Conservation (phyloP, 2,329 filamentous ascomycete genomes). For the Mycocentrospora acerina region DNA sequence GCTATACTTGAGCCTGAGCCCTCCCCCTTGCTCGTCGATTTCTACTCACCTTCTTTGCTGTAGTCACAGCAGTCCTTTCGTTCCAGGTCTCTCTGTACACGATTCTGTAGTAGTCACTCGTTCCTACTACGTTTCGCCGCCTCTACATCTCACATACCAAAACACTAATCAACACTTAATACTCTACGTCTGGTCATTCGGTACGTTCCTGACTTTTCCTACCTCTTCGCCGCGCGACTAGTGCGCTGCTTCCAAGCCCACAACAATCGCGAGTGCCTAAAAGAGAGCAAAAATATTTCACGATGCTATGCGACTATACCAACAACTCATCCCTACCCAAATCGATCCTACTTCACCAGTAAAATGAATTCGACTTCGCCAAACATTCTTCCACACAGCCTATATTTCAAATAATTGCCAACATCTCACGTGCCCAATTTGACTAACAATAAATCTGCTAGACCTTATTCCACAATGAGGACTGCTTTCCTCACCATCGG, state of each 20-base stretch:
- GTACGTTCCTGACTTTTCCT: constrained; percentile 12
- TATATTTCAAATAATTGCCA: no score
- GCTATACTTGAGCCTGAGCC: constrained; percentile 22
- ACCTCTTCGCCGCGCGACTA: no score
- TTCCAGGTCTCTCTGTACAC: constrained; percentile 15
- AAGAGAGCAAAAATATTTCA: no score
- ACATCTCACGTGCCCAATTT: no score
- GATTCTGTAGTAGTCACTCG: constrained; percentile 26
- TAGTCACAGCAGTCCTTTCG: constrained; percentile 23
- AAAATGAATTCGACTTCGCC: no score
- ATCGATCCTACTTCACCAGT: no score
- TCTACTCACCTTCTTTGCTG: constrained; percentile 22
- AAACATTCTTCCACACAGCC: no score
- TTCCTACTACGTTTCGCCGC: constrained; percentile 15
- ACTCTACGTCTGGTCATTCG: constrained; percentile 1
- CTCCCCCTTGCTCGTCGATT: constrained; percentile 8
- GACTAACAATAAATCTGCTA: no score
- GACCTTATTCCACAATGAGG: constrained; percentile 28
- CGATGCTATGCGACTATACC: no score
- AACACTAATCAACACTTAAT: not conserved
- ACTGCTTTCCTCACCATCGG: constrained; percentile 29
- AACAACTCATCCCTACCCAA: no score
- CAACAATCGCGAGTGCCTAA: no score
- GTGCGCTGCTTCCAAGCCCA: no score
- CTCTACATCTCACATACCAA: constrained; percentile 1